Evolutionary conservation across 805 yeast genomes (phyloP).

Genomic region (Wickerhamiella kazuoi): DNA sequence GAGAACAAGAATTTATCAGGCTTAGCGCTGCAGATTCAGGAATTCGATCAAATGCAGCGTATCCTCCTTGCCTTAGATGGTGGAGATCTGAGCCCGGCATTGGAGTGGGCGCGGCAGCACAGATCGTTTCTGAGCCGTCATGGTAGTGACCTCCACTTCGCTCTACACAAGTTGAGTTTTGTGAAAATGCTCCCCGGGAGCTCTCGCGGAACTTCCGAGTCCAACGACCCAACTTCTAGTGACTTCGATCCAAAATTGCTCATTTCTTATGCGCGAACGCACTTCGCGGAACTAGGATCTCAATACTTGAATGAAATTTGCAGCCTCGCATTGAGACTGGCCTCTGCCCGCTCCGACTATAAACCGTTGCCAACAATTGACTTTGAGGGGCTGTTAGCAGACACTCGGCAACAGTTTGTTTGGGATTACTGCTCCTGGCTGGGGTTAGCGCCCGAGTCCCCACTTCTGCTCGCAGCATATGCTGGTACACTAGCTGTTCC

Average conservation of each 20-base stretch:
- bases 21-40: slow-evolving; percentile 16
- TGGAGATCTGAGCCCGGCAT: slow-evolving; percentile 28
- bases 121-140: slow-evolving; percentile 17
- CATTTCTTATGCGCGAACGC: not conserved
- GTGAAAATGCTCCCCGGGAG: slow-evolving; percentile 14
- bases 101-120: slow-evolving; percentile 28
- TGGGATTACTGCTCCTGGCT: slow-evolving; percentile 33
- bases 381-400: not conserved
- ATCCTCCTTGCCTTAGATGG: slow-evolving; percentile 24
- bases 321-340: not conserved
- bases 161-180: slow-evolving; percentile 28
- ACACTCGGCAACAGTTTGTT: slow-evolving; percentile 21
- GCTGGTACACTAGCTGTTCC: slow-evolving; percentile 41
- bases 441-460: slow-evolving; percentile 36
- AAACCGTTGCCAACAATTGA: not conserved
- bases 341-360: not conserved
- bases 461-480: slow-evolving; percentile 31
- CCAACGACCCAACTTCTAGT: slow-evolving; percentile 5
- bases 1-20: slow-evolving; percentile 11
- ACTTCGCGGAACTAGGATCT: not conserved
- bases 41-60: slow-evolving; percentile 27
- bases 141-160: slow-evolving; percentile 30
- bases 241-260: not conserved
- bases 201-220: slow-evolving; percentile 10
- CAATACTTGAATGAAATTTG: not conserved